These are phyloP conservation scores for Prunus yedoensis DNA, from an alignment of 331 rosid genomes.

Conservation along the genomic window DNA sequence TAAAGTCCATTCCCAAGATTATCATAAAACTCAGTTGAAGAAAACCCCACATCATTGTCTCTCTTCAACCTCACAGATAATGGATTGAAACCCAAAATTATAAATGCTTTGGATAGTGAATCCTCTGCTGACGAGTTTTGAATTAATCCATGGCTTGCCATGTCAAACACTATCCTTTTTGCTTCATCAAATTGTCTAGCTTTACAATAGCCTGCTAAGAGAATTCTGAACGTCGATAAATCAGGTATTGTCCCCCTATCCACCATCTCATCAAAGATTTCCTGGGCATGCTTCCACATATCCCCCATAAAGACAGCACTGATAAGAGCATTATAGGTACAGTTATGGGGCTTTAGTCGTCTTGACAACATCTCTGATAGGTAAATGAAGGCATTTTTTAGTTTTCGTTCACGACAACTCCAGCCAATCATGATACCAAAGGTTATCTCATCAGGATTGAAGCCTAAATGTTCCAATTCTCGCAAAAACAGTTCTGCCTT, in stretches of 20 bases:
- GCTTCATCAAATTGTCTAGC: too few species aligned
- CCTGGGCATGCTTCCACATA: conserved; percentile 51
- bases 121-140: conserved; percentile 35
- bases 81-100: conserved; percentile 67
- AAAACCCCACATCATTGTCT: too few species aligned
- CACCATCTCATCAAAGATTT: conserved; percentile 72
- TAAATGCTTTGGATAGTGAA: conserved; percentile 63
- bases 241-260: conserved; percentile 60
- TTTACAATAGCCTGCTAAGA: conserved; percentile 90
- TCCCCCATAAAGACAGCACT: conserved; percentile 66
- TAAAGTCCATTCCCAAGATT: too few species aligned
- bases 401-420: conserved; percentile 64
- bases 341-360: conserved; percentile 42
- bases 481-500: conserved; percentile 50
- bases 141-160: conserved; percentile 58
- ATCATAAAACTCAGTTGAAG: too few species aligned
- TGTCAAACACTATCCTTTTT: conserved; percentile 48
- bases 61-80: conserved; percentile 67
- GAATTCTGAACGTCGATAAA: conserved; percentile 62
- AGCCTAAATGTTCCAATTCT: conserved; percentile 55
- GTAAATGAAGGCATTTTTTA: conserved; percentile 55
- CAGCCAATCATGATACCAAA: conserved; percentile 80
- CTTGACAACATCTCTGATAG: conserved; percentile 54
- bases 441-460: conserved; percentile 66
- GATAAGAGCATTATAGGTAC: conserved; percentile 71